These are phyloP conservation scores for Erigeron canadensis DNA, from an alignment of 129 eudicot genomes.

Conservation along the genomic window DNA sequence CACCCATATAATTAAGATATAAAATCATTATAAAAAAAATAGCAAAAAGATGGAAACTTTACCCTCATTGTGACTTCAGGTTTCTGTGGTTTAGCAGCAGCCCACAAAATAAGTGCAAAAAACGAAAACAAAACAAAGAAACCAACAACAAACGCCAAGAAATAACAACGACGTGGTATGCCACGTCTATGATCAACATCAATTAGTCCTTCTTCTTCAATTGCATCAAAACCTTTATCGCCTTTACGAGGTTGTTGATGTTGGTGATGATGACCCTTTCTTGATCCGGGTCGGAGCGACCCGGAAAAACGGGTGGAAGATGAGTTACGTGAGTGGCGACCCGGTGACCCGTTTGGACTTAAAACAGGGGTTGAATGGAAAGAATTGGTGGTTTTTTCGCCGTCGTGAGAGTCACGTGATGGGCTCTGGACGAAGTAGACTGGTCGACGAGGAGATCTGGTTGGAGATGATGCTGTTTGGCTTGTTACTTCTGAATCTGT, in stretches of 20 bases:
- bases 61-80: slow-evolving; percentile 82
- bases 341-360: slow-evolving; percentile 97
- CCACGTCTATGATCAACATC: slow-evolving; percentile 62
- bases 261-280: slow-evolving; percentile 46
- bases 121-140: slow-evolving; percentile 76
- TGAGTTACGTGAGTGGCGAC: slow-evolving; percentile 92
- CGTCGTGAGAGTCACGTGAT: slow-evolving; percentile 96
- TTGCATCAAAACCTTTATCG: slow-evolving; percentile 73
- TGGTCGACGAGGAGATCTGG: slow-evolving; percentile 70
- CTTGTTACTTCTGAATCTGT: slow-evolving; percentile 97
- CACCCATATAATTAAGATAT: neutral
- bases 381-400: slow-evolving; percentile 90
- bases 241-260: slow-evolving; percentile 43
- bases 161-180: slow-evolving; percentile 75
- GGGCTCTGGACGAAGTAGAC: slow-evolving; percentile 95
- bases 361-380: slow-evolving; percentile 95
- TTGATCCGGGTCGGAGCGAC: slow-evolving; percentile 81
- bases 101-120: slow-evolving; percentile 82
- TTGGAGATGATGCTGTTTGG: slow-evolving; percentile 86
- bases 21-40: neutral
- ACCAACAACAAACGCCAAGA: slow-evolving; percentile 66
- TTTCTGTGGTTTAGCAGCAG: slow-evolving; percentile 72
- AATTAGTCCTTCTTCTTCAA: slow-evolving; percentile 92
- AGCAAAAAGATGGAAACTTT: neutral
- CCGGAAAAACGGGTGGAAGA: slow-evolving; percentile 97